These are phyloP conservation scores for Diddensiella transvaalensis DNA, from an alignment of 805 yeast genomes.

Conservation along the genomic window DNA sequence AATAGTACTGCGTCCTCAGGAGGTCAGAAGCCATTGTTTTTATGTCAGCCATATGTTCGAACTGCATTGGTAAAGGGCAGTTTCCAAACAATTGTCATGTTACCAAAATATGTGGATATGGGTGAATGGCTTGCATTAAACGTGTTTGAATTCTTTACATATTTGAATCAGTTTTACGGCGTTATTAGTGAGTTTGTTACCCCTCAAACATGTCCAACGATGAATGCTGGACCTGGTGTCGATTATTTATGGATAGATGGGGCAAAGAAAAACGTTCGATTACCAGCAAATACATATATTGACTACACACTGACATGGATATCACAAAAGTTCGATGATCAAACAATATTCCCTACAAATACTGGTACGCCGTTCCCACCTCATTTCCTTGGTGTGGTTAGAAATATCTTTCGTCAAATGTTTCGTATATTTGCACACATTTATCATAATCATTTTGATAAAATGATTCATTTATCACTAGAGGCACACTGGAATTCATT, in stretches of 20 bases:
- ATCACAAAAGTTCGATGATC: conserved; percentile 81
- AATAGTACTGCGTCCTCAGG: conserved; percentile 18
- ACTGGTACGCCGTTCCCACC: conserved; percentile 87
- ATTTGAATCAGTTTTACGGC: conserved; percentile 82
- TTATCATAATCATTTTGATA: conserved; percentile 92
- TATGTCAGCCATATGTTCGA: conserved; percentile 89
- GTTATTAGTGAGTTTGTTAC: conserved; percentile 89
- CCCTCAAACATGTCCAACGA: conserved; percentile 82
- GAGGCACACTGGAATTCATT: conserved; percentile 99
- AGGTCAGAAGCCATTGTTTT: conserved; percentile 54
- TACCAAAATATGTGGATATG: conserved; percentile 90
- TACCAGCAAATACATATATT: conserved; percentile 91
- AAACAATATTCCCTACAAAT: conserved; percentile 85
- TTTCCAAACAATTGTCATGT: conserved; percentile 89
- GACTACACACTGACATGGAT: conserved; percentile 92
- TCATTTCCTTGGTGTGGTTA: conserved; percentile 73
- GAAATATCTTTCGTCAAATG: conserved; percentile 86
- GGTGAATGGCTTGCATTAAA: conserved; percentile 96
- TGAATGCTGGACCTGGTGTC: conserved; percentile 93
- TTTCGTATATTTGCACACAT: conserved; percentile 94
- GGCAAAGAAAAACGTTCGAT: conserved; percentile 71
- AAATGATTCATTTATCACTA: conserved; percentile 80
- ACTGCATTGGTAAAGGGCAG: conserved; percentile 96
- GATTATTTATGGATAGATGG: conserved; percentile 89
- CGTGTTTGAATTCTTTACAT: conserved; percentile 82